Percentiles rank a stretch among this genome's conserved stretches.
phyloP scores from a whole-genome alignment of 2,329 filamentous ascomycete genomes.

The Diaporthe citri region DNA sequence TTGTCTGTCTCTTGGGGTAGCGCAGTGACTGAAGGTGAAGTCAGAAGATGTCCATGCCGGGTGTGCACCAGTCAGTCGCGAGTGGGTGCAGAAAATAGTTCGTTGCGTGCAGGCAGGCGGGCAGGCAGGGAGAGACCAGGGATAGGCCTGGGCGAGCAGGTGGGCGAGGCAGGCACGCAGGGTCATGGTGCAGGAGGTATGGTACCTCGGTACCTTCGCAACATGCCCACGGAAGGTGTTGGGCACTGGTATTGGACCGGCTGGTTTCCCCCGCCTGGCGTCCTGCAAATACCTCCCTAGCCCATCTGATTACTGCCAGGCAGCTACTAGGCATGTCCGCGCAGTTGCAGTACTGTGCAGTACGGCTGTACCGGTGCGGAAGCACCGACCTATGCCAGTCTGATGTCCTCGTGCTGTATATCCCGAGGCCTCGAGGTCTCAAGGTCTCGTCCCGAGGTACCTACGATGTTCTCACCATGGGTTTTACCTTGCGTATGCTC shows the following conservation, averaged over 20 bases:
- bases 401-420: neutral
- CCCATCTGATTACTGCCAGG: neutral
- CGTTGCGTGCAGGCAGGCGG: neutral
- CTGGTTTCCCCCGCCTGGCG: constrained; percentile 25
- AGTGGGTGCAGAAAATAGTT: constrained; percentile 32
- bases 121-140: neutral
- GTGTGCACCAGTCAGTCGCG: constrained; percentile 21
- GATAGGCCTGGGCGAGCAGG: neutral
- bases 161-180: constrained; percentile 21
- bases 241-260: neutral
- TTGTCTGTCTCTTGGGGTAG: neutral
- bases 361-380: constrained; percentile 2
- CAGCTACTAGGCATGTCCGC: neutral
- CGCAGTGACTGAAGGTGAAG: constrained; percentile 14
- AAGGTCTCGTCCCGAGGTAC: neutral
- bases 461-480: neutral
- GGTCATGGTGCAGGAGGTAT: constrained; percentile 1
- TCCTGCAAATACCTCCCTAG: constrained; percentile 25
- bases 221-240: neutral
- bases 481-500: neutral
- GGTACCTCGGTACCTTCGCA: constrained; percentile 1
- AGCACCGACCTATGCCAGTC: neutral
- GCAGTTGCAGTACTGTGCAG: neutral
- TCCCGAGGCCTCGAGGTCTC: constrained; percentile 2
- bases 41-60: constrained; percentile 18